These are phyloP conservation scores for Phytophthora macrochlamydospora DNA, from an alignment of 352 stramenopile genomes.

Conservation along the genomic window DNA sequence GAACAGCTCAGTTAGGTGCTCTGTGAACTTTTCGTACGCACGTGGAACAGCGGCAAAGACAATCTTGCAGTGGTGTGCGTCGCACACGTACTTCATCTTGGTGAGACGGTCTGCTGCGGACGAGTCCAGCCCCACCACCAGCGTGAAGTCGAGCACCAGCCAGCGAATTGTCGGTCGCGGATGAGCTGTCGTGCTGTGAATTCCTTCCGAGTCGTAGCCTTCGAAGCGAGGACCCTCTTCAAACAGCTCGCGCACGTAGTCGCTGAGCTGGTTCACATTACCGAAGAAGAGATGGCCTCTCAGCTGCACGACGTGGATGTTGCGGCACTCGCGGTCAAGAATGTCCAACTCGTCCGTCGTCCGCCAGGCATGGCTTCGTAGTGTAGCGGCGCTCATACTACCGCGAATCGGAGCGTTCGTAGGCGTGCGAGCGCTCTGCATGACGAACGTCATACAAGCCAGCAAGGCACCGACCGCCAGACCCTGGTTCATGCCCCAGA, in stretches of 20 bases:
- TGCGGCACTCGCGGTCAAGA: slow-evolving; percentile 68
- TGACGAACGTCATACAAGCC: slow-evolving; percentile 90
- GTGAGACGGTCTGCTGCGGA: slow-evolving; percentile 78
- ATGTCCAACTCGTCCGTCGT: slow-evolving; percentile 85
- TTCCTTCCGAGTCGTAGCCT: slow-evolving; percentile 15
- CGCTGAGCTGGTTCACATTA: slow-evolving; percentile 90
- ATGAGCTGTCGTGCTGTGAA: slow-evolving; percentile 23
- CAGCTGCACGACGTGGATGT: slow-evolving; percentile 85
- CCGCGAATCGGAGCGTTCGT: slow-evolving; percentile 90
- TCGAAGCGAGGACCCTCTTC: slow-evolving; percentile 20
- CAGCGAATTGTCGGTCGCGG: slow-evolving; percentile 44
- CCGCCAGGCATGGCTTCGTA: slow-evolving; percentile 78
- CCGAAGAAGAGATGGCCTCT: slow-evolving; percentile 90
- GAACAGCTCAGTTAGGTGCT: slow-evolving; percentile 64
- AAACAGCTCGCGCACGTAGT: slow-evolving; percentile 86
- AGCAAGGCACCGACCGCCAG: slow-evolving; percentile 89
- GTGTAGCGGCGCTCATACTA: slow-evolving; percentile 91
- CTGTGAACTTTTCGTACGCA: slow-evolving; percentile 66
- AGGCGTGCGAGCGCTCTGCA: slow-evolving; percentile 82
- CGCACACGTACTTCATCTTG: slow-evolving; percentile 82
- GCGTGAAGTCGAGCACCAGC: slow-evolving; percentile 92
- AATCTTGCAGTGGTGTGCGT: slow-evolving; percentile 65
- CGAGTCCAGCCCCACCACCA: slow-evolving; percentile 92
- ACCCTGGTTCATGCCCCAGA: slow-evolving; percentile 92
- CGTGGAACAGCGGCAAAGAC: slow-evolving; percentile 72